Evolutionary conservation across 2,329 filamentous ascomycete species (phyloP), one percentile per base, ranked within the genome.

Genomic region (Colletotrichum tabaci): DNA sequence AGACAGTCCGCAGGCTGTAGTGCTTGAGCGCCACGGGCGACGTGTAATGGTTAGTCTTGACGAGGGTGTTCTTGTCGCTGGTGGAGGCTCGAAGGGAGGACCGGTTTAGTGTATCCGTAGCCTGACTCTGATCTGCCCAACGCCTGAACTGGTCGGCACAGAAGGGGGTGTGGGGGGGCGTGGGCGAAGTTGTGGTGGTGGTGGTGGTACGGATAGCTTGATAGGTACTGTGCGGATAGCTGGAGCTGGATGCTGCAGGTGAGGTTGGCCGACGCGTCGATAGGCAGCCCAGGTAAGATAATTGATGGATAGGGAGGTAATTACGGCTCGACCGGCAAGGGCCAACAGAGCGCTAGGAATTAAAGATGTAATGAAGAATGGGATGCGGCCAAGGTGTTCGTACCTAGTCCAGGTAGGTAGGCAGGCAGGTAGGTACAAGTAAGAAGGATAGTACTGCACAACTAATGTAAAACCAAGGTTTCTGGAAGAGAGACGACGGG

Each of bases 201-300:
- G 58, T 26, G 21, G 30, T 35, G 7, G 30, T 35, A 35, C 30
- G 30, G 30, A 9, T 35, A 35, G 30, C 30, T 30, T 30, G 30
- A 35, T 35, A 35, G 30, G 30, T 35, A 35, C 26, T 30, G 26
- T 30, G 7, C 26, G 30, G 30, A 35, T 35, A 35, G 30, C 13
- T 26, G 60, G 30, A 61, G 23, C 60, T 50, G n/a, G 21, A 40
- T 50, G 60, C 35, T 42, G 60, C 46, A 62, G 46, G 46, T 40
- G n/a, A 61, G 44, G 30, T 50, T 23, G 50, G 63, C 61, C 52
- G 63, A 67, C 56, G 65, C 52, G 68, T 13, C 58, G 58, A 46
- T 52, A 40, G 58, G 35, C 18, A 16, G 38, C 35, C 23, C 21
- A 23, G n/a, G 13, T 61, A 18, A 49, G 18, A 61, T 61, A 44